phyloP scores from a whole-genome alignment of 306 rosid species.

The Senna tora region DNA sequence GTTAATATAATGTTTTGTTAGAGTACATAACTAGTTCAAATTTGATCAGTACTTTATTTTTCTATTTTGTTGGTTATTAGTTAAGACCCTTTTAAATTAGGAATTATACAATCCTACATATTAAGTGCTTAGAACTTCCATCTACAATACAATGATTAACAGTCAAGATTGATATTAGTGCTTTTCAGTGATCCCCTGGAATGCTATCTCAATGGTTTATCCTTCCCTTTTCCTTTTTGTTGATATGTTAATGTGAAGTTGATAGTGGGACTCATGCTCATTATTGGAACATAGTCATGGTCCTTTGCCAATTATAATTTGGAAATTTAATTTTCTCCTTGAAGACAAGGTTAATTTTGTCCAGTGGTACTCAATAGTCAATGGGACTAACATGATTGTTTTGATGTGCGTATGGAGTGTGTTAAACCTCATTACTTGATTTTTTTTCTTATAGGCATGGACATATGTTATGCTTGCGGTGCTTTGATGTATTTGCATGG shows the following conservation, averaged over 20 bases:
- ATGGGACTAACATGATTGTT: neutral
- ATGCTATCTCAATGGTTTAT: too few relatives aligned
- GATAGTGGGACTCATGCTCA: too few relatives aligned
- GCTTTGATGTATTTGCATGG: too few relatives aligned
- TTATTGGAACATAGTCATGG: neutral
- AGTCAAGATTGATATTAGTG: too few relatives aligned
- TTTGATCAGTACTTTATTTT: neutral
- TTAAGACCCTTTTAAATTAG: too few relatives aligned
- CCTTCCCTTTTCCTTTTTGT: too few relatives aligned
- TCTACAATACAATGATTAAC: neutral
- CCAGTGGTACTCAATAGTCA: neutral
- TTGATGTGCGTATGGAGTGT: neutral
- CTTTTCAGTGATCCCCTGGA: too few relatives aligned
- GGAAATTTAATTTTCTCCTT: neutral
- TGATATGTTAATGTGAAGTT: too few relatives aligned
- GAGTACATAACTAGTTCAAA: neutral
- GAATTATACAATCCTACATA: neutral
- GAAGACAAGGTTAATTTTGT: neutral
- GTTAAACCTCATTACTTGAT: too few relatives aligned
- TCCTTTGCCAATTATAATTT: neutral
- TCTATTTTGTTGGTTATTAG: neutral
- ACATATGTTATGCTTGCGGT: neutral
- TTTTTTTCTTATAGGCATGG: neutral
- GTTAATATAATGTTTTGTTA: slow-evolving; percentile 3
- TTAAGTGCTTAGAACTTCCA: neutral